Evolutionary conservation across 2,329 filamentous ascomycete species (phyloP).

Genomic region (Thielaviopsis populi): DNA sequence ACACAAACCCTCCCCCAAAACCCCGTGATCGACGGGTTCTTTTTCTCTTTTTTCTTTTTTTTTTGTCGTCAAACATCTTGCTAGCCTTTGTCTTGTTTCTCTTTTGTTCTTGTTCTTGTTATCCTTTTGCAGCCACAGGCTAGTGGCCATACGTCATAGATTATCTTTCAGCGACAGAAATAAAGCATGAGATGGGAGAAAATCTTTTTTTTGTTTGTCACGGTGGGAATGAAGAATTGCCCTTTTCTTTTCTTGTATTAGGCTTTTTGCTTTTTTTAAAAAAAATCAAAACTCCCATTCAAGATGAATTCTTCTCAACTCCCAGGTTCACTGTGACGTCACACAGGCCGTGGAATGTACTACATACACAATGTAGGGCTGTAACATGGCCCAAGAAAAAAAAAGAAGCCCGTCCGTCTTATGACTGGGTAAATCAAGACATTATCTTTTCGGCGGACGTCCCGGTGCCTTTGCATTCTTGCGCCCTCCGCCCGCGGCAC

Average conservation of each 20-base stretch:
- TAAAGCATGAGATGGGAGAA: not conserved
- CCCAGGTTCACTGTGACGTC: not conserved
- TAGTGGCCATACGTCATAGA: not conserved
- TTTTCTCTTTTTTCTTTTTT: not conserved
- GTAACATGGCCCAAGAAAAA: not conserved
- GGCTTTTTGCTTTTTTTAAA: too few relatives aligned
- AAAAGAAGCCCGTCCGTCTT: not conserved
- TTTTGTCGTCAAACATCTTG: not conserved
- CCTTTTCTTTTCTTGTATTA: not conserved
- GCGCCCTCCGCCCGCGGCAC: not conserved
- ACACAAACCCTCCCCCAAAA: not conserved
- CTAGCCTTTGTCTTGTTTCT: not conserved
- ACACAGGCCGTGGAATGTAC: not conserved
- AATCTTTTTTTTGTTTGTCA: too few relatives aligned
- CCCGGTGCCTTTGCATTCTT: conserved; percentile 11
- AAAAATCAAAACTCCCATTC: not conserved
- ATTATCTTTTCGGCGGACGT: conserved; percentile 23
- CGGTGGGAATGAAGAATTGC: not conserved
- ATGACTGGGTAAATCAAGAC: conserved; percentile 14
- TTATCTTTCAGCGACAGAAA: not conserved
- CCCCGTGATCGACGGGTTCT: not conserved
- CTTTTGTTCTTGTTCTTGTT: not conserved
- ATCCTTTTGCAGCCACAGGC: not conserved
- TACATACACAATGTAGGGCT: not conserved
- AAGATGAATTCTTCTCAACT: not conserved